Base-by-base conservation (phyloP, 371 early-diverging fungal genomes). In the Mortierella sp. region DNA sequence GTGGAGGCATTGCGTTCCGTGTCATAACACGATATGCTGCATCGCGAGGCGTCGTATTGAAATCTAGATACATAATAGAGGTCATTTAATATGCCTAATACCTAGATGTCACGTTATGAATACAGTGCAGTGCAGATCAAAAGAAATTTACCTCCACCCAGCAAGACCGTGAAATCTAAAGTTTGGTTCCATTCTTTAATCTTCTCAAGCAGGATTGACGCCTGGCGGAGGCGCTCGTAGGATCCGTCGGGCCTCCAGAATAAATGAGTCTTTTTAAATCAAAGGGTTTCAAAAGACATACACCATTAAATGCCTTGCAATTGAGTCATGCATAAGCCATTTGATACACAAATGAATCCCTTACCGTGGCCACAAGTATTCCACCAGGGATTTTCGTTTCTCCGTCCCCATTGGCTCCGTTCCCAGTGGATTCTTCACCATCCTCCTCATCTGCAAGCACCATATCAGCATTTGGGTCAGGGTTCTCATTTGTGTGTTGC, bases 161-260 rank as follows among this genome's bases (percentile, higher is more conserved):
- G 67, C 15, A 81, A 50, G 16, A 81, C 76, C 0, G 82, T 81
- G 50, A 58, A 81, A 36, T 81, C 69, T 21, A 72, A 52, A 1
- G 69, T 28, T 57, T 72, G 48, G 32, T 81, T 75, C 69, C 76
- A 81, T 32, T 81, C 82, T 10, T 69, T 62, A 50, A 81, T 41
- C 67, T 76, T 75, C 5, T 81, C 73, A 45, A 75, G 69, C 28
- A 81, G 86, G 19, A 89, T 84, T 3, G 79, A 68, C 0, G 85
- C 80, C 62, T 90, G 91, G 57, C 91, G 83, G 16, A 86, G 71
- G 3, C 89, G 75, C 66, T 90, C 91, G 67, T 90, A 90, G n/a
- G 80, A 86, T 3, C 89, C 86, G 43, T 82, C 80, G 1, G 91
- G 91, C 47, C 87, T 84, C 91, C 91, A 90, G 67, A 88, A 90